phyloP scores from a whole-genome alignment of 345 rosid species.

The Gossypium herbaceum region DNA sequence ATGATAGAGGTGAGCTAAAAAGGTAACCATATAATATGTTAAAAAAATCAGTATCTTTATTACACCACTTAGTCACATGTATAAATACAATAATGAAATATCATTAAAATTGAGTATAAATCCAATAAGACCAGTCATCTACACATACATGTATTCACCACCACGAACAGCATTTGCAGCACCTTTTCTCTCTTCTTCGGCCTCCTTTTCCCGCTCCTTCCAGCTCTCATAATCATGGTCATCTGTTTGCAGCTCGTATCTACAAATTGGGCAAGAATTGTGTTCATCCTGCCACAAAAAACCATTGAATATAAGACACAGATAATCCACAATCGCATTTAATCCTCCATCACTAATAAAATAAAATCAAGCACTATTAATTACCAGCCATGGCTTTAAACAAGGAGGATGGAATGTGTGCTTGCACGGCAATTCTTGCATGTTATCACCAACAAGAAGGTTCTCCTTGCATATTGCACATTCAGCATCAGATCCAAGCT shows the following conservation, averaged over 20 bases:
- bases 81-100: conserved; percentile 8
- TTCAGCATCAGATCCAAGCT: conserved; percentile 59
- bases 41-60: not conserved
- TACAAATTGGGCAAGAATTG: conserved; percentile 96
- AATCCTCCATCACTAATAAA: conserved; percentile 6
- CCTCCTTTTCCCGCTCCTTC: conserved; percentile 90
- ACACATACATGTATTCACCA: conserved; percentile 90
- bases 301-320: conserved; percentile 2
- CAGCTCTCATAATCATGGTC: conserved; percentile 88
- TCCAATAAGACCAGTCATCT: conserved; percentile 23
- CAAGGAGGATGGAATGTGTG: conserved; percentile 94
- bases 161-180: conserved; percentile 91
- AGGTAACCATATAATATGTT: not conserved
- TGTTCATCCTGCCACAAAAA: conserved; percentile 65
- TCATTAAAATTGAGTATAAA: not conserved
- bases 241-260: conserved; percentile 81
- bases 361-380: conserved; percentile 20
- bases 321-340: conserved; percentile 5
- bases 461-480: conserved; percentile 91
- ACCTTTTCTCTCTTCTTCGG: conserved; percentile 85
- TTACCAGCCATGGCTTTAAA: conserved; percentile 98
- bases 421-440: conserved; percentile 96
- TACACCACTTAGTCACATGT: not conserved
- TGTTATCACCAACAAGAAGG: conserved; percentile 64
- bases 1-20: not conserved